A percentile compares a stretch with the other conserved stretches of the same genome.
These are phyloP conservation scores for Hypoxylon sp. DNA, from an alignment of 2,329 filamentous ascomycete genomes.

Conservation along the genomic window DNA sequence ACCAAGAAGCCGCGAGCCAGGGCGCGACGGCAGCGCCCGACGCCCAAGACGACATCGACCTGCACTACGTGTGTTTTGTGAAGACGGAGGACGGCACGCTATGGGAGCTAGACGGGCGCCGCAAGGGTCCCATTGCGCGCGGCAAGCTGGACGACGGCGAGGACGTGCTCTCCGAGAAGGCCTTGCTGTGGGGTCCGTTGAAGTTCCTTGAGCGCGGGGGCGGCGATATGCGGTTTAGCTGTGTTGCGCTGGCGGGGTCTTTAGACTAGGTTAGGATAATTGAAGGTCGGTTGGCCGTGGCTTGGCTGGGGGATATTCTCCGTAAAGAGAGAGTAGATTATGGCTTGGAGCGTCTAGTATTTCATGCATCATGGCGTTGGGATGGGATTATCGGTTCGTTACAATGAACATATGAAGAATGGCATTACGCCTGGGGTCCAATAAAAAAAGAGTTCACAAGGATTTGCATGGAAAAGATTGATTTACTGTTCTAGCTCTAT, in stretches of 20 bases:
- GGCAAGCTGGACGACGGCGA: conserved; percentile 72
- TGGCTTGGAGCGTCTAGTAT: background rate
- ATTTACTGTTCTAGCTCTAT: conserved; percentile 25
- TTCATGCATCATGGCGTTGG: conserved; percentile 22
- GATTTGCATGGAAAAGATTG: conserved; percentile 6
- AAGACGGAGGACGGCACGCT: conserved; percentile 76
- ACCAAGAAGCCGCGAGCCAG: conserved; percentile 80
- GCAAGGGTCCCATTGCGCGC: conserved; percentile 69
- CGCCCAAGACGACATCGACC: conserved; percentile 85
- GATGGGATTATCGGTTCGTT: background rate
- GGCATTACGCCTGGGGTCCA: background rate
- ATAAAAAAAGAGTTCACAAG: background rate
- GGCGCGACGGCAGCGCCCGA: conserved; percentile 85
- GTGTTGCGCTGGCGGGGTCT: conserved; percentile 68
- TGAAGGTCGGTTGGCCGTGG: background rate
- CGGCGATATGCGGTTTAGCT: conserved; percentile 71
- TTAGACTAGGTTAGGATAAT: conserved; percentile 58
- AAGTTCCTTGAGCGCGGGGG: conserved; percentile 71
- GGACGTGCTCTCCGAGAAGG: conserved; percentile 82
- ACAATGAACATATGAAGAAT: conserved; percentile 3
- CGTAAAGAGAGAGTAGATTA: background rate
- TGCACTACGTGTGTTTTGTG: conserved; percentile 97
- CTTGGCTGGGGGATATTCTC: background rate
- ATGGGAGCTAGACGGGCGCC: conserved; percentile 73
- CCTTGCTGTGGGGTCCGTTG: conserved; percentile 76